These are phyloP conservation scores for Gossypium davidsonii DNA, from an alignment of 441 rosid species.

Conservation along the genomic window DNA sequence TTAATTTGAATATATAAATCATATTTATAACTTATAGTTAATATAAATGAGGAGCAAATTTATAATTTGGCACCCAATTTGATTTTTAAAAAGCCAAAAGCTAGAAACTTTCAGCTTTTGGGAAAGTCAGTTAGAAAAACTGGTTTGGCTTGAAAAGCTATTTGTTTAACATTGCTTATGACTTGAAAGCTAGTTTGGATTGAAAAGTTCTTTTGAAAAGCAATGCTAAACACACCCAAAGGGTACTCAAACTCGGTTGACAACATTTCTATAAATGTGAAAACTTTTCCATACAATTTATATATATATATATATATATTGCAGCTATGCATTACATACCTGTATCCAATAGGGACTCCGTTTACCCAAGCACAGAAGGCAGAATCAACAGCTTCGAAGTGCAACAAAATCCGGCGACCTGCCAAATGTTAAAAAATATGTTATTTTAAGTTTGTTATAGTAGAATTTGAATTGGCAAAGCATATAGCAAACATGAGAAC, in stretches of 20 bases:
- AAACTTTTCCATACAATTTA: neutral
- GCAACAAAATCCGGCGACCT: conserved; percentile 92
- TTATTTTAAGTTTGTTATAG: neutral
- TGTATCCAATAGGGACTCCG: conserved; percentile 88
- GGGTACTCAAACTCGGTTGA: neutral
- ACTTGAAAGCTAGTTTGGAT: no score
- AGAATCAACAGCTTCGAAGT: conserved; percentile 97
- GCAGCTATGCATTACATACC: conserved; percentile 37
- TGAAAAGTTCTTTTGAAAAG: no score
- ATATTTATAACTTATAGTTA: no score
- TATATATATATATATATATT: neutral
- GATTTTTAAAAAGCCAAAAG: no score
- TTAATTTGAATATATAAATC: no score
- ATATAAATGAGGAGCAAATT: no score
- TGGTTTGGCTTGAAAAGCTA: no score
- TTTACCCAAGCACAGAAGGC: conserved; percentile 91
- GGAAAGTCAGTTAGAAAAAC: no score
- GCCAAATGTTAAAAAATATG: conserved; percentile 22
- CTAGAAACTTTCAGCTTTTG: no score
- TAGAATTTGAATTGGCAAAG: neutral
- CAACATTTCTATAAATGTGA: neutral
- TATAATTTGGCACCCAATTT: no score
- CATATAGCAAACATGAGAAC: neutral
- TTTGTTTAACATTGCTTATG: no score
- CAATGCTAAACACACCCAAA: neutral